Evolutionary conservation across 2,329 filamentous ascomycete genomes (phyloP).

Genomic region (Ceratocystis papillata): DNA sequence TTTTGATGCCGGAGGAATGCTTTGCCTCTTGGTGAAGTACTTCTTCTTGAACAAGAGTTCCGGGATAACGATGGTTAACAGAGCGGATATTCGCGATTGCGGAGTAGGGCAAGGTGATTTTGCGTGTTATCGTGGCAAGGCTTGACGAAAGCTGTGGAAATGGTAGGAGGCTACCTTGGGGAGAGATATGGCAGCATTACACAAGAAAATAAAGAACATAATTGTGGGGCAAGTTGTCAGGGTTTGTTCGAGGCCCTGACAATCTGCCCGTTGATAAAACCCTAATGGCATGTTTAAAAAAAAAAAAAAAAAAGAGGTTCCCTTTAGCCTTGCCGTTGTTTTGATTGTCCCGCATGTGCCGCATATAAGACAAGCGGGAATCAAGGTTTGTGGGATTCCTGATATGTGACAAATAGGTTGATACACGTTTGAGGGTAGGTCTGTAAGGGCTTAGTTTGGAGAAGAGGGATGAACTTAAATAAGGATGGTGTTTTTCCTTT

Average conservation of each 20-base stretch:
- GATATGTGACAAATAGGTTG: conserved; percentile 5
- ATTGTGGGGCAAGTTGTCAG: neutral
- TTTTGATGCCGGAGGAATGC: neutral
- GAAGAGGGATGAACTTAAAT: neutral
- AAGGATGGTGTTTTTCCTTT: neutral
- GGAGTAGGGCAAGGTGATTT: neutral
- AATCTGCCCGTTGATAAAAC: neutral
- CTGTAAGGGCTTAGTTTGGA: neutral
- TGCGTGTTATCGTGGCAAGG: neutral
- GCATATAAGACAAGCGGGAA: neutral
- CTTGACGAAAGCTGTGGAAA: no score
- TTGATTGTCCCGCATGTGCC: conserved; percentile 6
- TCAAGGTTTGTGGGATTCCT: conserved; percentile 1
- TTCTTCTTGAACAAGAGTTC: neutral
- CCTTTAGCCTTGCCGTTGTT: neutral
- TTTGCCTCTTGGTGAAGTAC: neutral
- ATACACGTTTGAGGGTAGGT: conserved; percentile 2
- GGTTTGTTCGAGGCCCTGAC: neutral
- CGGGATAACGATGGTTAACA: neutral
- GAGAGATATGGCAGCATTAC: neutral
- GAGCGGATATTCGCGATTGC: neutral
- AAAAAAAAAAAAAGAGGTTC: no score
- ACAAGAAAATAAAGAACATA: neutral
- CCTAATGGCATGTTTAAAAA: no score
- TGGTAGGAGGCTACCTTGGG: neutral